These are phyloP conservation scores for Fusarium setosum DNA, from an alignment of 2,329 filamentous ascomycete genomes.

Conservation along the genomic window DNA sequence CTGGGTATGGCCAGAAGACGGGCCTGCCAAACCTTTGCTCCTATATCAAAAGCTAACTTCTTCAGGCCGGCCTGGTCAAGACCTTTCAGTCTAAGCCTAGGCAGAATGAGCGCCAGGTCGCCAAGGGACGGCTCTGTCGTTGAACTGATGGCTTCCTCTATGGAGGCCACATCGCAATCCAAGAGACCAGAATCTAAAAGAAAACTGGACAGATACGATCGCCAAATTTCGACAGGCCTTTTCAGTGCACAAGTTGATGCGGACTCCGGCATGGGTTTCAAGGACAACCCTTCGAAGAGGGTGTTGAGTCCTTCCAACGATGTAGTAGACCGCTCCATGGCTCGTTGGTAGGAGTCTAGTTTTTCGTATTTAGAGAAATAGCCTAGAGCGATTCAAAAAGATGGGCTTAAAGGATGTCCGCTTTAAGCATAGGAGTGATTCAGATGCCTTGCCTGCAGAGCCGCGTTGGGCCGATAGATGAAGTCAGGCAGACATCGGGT, in stretches of 20 bases:
- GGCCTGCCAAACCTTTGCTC: constrained; percentile 2
- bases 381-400: not conserved
- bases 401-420: not conserved
- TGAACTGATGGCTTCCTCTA: constrained; percentile 23
- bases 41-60: constrained; percentile 15
- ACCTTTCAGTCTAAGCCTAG: constrained; percentile 16
- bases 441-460: not conserved
- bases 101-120: constrained; percentile 23
- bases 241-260: constrained; percentile 10
- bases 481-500: constrained; percentile 12
- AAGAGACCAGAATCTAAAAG: constrained; percentile 5
- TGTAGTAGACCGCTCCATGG: constrained; percentile 8
- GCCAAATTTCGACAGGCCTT: constrained; percentile 27
- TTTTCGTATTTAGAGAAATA: not conserved
- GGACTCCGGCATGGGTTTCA: constrained; percentile 16
- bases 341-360: not conserved
- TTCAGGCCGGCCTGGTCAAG: constrained; percentile 14
- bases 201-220: constrained; percentile 11
- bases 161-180: constrained; percentile 16
- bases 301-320: constrained; percentile 13
- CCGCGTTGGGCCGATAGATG: not conserved
- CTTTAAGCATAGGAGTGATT: not conserved
- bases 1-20: not conserved
- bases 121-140: constrained; percentile 25
- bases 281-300: constrained; percentile 9